Evolutionary conservation across 108 stramenopile genomes (phyloP), one percentile per base, ranked within the genome.

Genomic region (Seminavis robusta): DNA sequence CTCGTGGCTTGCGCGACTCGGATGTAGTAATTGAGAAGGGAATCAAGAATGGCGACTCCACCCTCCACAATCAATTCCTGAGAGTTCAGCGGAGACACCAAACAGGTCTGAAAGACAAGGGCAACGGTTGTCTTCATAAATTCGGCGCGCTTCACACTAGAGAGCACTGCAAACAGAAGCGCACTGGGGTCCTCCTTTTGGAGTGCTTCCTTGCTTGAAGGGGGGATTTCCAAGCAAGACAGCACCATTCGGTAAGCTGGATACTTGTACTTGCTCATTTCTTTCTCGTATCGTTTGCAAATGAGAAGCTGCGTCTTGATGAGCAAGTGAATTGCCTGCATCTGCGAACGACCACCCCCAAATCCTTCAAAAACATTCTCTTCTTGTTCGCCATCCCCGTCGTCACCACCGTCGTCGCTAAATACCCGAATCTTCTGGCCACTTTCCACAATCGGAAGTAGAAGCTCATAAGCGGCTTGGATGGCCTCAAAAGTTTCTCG

Each of bases 401-500:
- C 33, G 6, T 19, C 50, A 11, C 30, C 0, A 7, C 42, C 41
- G n/a, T 42, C 53, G 10, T 56, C 63, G 11, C 26, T 33, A 25
- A 56, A 27, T 11, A 23, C 57, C 33, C 33, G 20, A 53, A 80
- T 61, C 40, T 51, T 65, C 38, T 67, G 73, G n/a, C 79, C 83
- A 25, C 68, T 63, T 42, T 85, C 79, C 5, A 81, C 52, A 4
- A 81, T 37, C 10, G 79, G 83, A 25, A 80, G 68, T 11, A 91
- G 64, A 1, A 83, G 47, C 59, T 91, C 85, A 56, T 91, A 91
- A 6, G 84, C 73, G 4, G 28, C 37, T 53, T 91, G 90, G 40
- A 91, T 78, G 32, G 76, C 61, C 62, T 86, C 83, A 53, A 91
- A 91, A 75, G 68, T 86, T 43, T 85, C 90, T 24, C 90, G 49